Percentiles rank a stretch among this genome's conserved stretches.
Evolutionary conservation across 2,329 filamentous ascomycete genomes (phyloP).

Genomic region (Drechslera avenae): DNA sequence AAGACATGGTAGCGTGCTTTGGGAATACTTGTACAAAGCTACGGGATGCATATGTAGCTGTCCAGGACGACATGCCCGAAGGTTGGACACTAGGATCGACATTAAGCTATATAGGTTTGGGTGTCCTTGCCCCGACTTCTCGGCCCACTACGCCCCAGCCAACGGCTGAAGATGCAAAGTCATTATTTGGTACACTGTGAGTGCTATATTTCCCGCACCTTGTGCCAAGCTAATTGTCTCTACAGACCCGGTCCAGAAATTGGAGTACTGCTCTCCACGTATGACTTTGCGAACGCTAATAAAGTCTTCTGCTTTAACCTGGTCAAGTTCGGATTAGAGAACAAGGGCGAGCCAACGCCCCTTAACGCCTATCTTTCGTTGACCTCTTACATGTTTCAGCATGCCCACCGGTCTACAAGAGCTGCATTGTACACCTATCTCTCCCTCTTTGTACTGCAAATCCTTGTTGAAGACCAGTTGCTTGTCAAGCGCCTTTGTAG

Average conservation of each 20-base stretch:
- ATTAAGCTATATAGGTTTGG: constrained; percentile 81
- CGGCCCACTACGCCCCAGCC: constrained; percentile 65
- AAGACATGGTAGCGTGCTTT: constrained; percentile 77
- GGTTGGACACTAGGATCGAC: constrained; percentile 85
- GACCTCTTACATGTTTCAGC: constrained; percentile 90
- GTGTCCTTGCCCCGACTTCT: constrained; percentile 71
- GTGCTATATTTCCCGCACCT: constrained; percentile 40
- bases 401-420: constrained; percentile 82
- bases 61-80: constrained; percentile 89
- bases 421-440: constrained; percentile 83
- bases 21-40: constrained; percentile 72
- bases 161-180: constrained; percentile 79
- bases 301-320: constrained; percentile 92
- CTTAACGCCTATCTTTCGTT: constrained; percentile 84
- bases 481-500: constrained; percentile 84
- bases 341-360: constrained; percentile 70
- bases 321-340: constrained; percentile 66
- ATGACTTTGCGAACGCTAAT: constrained; percentile 93
- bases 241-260: constrained; percentile 78
- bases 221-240: neutral
- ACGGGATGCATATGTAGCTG: constrained; percentile 77
- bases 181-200: constrained; percentile 78
- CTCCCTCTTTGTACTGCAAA: constrained; percentile 81
- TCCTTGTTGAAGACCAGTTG: constrained; percentile 82
- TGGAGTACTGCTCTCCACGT: constrained; percentile 80